Conservation (phyloP, 495 filamentous ascomycete species). For the Neurospora africana region DNA sequence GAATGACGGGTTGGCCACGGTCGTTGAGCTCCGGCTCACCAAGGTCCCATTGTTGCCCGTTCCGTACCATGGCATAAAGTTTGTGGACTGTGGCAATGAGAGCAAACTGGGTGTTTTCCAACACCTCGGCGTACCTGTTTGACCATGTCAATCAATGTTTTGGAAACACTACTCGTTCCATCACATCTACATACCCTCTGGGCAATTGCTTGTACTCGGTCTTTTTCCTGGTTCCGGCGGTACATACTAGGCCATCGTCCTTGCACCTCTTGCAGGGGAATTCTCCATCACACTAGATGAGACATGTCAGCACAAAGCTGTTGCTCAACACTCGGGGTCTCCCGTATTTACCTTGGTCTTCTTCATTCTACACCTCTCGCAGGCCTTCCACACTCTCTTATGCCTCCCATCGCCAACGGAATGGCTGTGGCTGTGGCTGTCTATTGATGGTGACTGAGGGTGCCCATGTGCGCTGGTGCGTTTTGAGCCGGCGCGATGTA, state of each 20-base stretch:
- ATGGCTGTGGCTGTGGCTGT: slow-evolving; percentile 21
- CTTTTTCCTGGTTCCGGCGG: slow-evolving; percentile 47
- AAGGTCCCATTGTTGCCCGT: slow-evolving; percentile 41
- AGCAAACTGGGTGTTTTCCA: slow-evolving; percentile 48
- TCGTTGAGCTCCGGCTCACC: slow-evolving; percentile 48
- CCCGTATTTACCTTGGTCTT: slow-evolving; percentile 50
- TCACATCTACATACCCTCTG: slow-evolving; percentile 27
- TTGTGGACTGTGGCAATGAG: slow-evolving; percentile 48
- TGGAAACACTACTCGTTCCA: not conserved
- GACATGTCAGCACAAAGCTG: not conserved
- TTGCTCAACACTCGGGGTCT: not conserved
- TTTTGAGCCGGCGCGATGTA: slow-evolving; percentile 17
- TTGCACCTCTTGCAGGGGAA: slow-evolving; percentile 59
- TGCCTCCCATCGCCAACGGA: slow-evolving; percentile 35
- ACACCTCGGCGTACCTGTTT: slow-evolving; percentile 43
- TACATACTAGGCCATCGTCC: slow-evolving; percentile 48
- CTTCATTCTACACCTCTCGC: slow-evolving; percentile 61
- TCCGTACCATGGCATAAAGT: slow-evolving; percentile 47
- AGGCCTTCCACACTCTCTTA: slow-evolving; percentile 62
- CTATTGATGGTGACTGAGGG: slow-evolving; percentile 16
- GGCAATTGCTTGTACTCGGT: slow-evolving; percentile 50
- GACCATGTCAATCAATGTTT: slow-evolving; percentile 11
- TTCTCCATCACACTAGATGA: slow-evolving; percentile 50
- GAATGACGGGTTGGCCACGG: slow-evolving; percentile 43
- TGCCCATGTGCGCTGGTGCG: slow-evolving; percentile 21